Conservation (phyloP, 441 rosid species). For the Populus tomentosa region DNA sequence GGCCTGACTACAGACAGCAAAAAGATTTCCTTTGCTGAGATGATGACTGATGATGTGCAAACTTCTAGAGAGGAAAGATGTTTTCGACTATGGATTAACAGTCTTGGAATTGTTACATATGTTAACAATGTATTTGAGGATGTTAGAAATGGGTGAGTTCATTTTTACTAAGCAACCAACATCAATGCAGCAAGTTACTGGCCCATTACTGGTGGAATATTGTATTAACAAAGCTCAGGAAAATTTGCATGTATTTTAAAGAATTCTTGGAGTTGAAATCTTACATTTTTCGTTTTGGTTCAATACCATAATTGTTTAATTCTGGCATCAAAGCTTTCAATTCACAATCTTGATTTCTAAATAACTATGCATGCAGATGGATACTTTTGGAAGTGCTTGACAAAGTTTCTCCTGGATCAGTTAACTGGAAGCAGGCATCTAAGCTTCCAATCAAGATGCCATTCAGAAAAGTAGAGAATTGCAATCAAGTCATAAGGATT, state of each 20-base stretch:
- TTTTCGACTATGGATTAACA: conserved; percentile 29
- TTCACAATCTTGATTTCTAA: not conserved
- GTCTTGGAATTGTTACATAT: conserved; percentile 25
- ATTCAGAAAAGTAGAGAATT: conserved; percentile 48
- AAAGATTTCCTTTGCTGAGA: conserved; percentile 28
- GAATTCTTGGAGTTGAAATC: not conserved
- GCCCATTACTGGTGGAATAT: not conserved
- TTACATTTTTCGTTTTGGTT: not conserved
- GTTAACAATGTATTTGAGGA: conserved; percentile 29
- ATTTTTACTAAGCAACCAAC: not conserved
- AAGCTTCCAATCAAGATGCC: conserved; percentile 54
- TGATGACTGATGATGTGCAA: conserved; percentile 28
- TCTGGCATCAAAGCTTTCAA: not conserved
- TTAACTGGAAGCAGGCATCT: conserved; percentile 42
- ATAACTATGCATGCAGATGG: conserved; percentile 32
- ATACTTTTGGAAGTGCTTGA: conserved; percentile 44
- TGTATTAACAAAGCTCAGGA: not conserved
- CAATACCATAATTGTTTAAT: not conserved
- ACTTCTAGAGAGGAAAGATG: conserved; percentile 30
- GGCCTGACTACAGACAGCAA: conserved; percentile 24
- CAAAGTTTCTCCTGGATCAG: conserved; percentile 43
- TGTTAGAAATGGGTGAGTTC: conserved; percentile 25
- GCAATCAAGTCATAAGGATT: conserved; percentile 39
- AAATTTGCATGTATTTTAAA: not conserved
- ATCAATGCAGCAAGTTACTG: not conserved